These are phyloP conservation scores for Synchytrium microbalum DNA, from an alignment of 371 early-diverging fungal genomes.

Conservation along the genomic window DNA sequence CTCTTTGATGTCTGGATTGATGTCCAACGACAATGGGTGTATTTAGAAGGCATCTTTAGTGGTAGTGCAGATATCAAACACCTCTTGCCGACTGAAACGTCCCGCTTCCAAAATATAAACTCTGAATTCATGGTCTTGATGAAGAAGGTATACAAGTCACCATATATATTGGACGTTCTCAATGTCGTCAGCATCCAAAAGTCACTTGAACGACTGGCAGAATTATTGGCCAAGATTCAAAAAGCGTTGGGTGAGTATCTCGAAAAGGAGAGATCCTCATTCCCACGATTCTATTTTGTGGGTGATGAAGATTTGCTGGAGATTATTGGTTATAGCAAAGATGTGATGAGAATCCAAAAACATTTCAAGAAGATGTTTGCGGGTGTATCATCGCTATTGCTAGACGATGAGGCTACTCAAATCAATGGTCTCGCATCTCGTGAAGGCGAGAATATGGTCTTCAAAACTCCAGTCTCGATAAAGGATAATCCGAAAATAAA, in stretches of 20 bases:
- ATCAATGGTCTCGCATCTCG: constrained; percentile 83
- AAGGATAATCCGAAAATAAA: constrained; percentile 85
- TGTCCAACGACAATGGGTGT: constrained; percentile 98
- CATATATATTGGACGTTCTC: constrained; percentile 89
- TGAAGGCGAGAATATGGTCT: constrained; percentile 85
- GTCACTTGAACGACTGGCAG: constrained; percentile 87
- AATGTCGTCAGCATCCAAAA: constrained; percentile 90
- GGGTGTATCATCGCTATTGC: constrained; percentile 77
- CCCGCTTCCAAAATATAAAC: constrained; percentile 92
- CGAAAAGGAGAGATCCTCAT: constrained; percentile 90
- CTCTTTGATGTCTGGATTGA: constrained; percentile 98
- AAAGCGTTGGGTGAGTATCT: constrained; percentile 97
- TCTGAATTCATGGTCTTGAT: constrained; percentile 93
- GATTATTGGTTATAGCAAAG: constrained; percentile 97
- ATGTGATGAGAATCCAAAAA: constrained; percentile 89
- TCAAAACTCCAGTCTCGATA: constrained; percentile 73
- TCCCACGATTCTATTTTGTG: constrained; percentile 99
- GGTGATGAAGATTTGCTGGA: constrained; percentile 98
- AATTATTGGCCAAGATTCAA: constrained; percentile 89
- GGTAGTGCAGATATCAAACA: constrained; percentile 95
- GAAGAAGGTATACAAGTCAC: constrained; percentile 97
- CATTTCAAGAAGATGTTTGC: constrained; percentile 99
- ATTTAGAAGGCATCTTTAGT: constrained; percentile 95
- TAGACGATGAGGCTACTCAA: constrained; percentile 60
- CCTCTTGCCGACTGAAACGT: constrained; percentile 87